These are phyloP conservation scores for Plenodomus lindquistii DNA, from an alignment of 2,329 filamentous ascomycete species.

Conservation along the genomic window DNA sequence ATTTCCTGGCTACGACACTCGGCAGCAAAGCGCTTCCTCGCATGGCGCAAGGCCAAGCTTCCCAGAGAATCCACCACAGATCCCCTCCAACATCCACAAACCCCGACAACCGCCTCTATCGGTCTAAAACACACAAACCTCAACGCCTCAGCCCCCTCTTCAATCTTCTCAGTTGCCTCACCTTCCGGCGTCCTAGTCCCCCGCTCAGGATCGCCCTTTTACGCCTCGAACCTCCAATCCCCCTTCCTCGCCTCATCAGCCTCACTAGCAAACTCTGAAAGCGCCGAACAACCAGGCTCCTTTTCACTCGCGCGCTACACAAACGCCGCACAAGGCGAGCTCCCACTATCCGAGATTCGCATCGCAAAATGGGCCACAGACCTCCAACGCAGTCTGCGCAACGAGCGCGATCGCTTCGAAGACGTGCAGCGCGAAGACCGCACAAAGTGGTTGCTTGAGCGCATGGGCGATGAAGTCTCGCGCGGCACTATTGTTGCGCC, in stretches of 20 bases:
- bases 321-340: slow-evolving; percentile 58
- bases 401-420: slow-evolving; percentile 72
- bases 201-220: slow-evolving; percentile 40
- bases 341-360: slow-evolving; percentile 67
- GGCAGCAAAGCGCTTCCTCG: slow-evolving; percentile 78
- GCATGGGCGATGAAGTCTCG: slow-evolving; percentile 67
- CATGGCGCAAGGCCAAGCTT: slow-evolving; percentile 59
- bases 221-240: slow-evolving; percentile 39
- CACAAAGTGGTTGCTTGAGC: slow-evolving; percentile 70
- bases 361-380: slow-evolving; percentile 83
- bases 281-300: slow-evolving; percentile 31
- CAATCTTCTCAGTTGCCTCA: slow-evolving; percentile 39
- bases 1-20: slow-evolving; percentile 80
- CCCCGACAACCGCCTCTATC: slow-evolving; percentile 34
- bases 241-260: slow-evolving; percentile 40
- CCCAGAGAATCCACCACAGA: slow-evolving; percentile 32
- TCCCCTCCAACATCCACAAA: slow-evolving; percentile 28
- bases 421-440: slow-evolving; percentile 63
- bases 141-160: slow-evolving; percentile 39
- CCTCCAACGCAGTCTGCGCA: slow-evolving; percentile 73
- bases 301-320: slow-evolving; percentile 55
- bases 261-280: slow-evolving; percentile 35
- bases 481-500: slow-evolving; percentile 33
- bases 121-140: slow-evolving; percentile 29
- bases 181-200: slow-evolving; percentile 46